These are phyloP conservation scores for Candida xiaguanensis DNA, from an alignment of 805 yeast species.

Conservation along the genomic window DNA sequence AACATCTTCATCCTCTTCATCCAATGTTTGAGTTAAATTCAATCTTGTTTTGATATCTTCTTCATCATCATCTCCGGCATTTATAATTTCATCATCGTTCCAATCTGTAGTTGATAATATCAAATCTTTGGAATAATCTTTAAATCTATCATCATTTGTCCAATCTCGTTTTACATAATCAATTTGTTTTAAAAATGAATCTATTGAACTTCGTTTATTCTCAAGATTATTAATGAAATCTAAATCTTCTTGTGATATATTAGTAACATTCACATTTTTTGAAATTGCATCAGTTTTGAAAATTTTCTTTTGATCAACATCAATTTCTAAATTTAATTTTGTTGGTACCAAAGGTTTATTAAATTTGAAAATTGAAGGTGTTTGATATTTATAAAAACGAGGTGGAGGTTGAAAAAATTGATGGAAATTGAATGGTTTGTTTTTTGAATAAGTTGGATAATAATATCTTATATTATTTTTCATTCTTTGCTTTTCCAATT, in stretches of 20 bases:
- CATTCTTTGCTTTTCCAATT: slow-evolving; percentile 25
- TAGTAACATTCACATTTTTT: slow-evolving; percentile 8
- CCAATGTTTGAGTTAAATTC: not conserved
- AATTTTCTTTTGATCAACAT: slow-evolving; percentile 52
- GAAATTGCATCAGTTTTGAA: slow-evolving; percentile 35
- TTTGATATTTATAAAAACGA: slow-evolving; percentile 47
- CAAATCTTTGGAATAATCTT: slow-evolving; percentile 49
- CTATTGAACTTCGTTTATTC: slow-evolving; percentile 12
- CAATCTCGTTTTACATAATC: slow-evolving; percentile 32
- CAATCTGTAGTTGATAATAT: slow-evolving; percentile 72
- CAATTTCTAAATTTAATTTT: slow-evolving; percentile 57
- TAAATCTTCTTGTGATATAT: slow-evolving; percentile 29
- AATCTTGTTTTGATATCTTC: not conserved
- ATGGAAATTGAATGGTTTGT: slow-evolving; percentile 61
- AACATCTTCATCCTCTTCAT: slow-evolving; percentile 30
- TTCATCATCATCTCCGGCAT: slow-evolving; percentile 36
- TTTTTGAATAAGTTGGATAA: slow-evolving; percentile 60
- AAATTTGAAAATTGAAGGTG: slow-evolving; percentile 39
- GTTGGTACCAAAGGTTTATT: slow-evolving; percentile 54
- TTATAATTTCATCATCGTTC: slow-evolving; percentile 65
- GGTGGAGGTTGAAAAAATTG: slow-evolving; percentile 63
- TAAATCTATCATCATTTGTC: slow-evolving; percentile 34
- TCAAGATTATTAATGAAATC: slow-evolving; percentile 26
- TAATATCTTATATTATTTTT: slow-evolving; percentile 39
- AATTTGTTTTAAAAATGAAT: slow-evolving; percentile 19